Evolutionary conservation across 441 rosid genomes (phyloP).

Genomic region (Croton laevigatus): DNA sequence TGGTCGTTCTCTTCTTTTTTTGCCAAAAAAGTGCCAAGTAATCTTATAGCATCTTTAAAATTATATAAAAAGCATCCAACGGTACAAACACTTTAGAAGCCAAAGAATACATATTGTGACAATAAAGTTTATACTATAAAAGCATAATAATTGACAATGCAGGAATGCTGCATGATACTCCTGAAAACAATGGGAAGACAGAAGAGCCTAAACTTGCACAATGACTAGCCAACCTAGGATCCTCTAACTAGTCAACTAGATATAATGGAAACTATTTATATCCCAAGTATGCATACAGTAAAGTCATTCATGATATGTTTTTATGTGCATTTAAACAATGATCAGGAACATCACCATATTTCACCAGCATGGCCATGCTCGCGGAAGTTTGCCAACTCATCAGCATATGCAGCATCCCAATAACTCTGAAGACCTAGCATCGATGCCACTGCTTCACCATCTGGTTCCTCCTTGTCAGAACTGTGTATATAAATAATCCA

Average conservation of each 20-base stretch:
- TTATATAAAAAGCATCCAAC: too few relatives aligned
- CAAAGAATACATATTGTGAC: too few relatives aligned
- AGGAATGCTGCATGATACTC: too few relatives aligned
- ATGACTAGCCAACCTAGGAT: not conserved
- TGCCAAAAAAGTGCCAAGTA: too few relatives aligned
- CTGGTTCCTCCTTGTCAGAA: conserved; percentile 90
- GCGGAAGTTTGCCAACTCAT: conserved; percentile 72
- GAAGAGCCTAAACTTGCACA: too few relatives aligned
- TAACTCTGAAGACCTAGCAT: conserved; percentile 88
- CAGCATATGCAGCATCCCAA: conserved; percentile 89
- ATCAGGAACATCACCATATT: conserved; percentile 55
- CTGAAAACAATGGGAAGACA: too few relatives aligned
- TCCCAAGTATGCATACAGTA: not conserved
- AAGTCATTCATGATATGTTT: not conserved
- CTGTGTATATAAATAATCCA: conserved; percentile 31
- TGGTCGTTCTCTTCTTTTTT: too few relatives aligned
- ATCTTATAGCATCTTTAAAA: too few relatives aligned
- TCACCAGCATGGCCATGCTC: conserved; percentile 94
- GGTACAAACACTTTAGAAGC: too few relatives aligned
- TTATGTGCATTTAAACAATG: not conserved
- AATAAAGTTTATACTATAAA: too few relatives aligned
- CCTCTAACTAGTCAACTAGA: not conserved
- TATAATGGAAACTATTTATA: not conserved
- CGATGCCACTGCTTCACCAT: conserved; percentile 67
- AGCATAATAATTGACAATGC: too few relatives aligned